Evolutionary conservation across 257 asterid genomes (phyloP).

Genomic region (Gentiana dahurica): DNA sequence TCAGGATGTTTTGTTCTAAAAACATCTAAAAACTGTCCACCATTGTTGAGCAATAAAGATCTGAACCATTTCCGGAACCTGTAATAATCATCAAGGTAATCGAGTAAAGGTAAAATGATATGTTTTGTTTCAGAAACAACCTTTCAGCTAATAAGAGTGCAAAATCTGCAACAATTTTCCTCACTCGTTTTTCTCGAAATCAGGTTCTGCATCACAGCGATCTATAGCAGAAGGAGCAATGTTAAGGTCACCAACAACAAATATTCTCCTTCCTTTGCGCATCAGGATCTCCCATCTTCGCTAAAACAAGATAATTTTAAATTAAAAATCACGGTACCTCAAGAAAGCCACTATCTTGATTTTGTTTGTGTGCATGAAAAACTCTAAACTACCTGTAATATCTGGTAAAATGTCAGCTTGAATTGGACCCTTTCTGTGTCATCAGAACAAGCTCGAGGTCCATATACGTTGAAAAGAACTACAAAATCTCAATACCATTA

Average conservation of each 20-base stretch:
- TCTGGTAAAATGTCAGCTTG: conserved; percentile 53
- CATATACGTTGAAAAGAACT: conserved; percentile 91
- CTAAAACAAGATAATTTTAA: conserved; percentile 44
- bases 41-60: conserved; percentile 64
- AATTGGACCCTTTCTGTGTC: conserved; percentile 70
- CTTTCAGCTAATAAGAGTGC: neutral
- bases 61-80: conserved; percentile 95
- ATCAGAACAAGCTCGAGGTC: conserved; percentile 79
- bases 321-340: conserved; percentile 13
- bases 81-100: conserved; percentile 12
- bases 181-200: conserved; percentile 82
- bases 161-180: conserved; percentile 11
- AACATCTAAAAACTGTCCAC: conserved; percentile 62
- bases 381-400: conserved; percentile 54
- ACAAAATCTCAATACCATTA: conserved; percentile 16
- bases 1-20: conserved; percentile 77
- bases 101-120: neutral
- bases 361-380: neutral
- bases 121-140: neutral
- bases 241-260: conserved; percentile 93
- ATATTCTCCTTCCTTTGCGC: conserved; percentile 50
- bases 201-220: conserved; percentile 88
- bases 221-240: conserved; percentile 79
- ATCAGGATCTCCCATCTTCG: conserved; percentile 83
- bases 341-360: neutral